A percentile compares a stretch with the other conserved stretches of the same genome.
Conservation (phyloP, 2,329 filamentous ascomycete species). For the Tolypocladium sp. region DNA sequence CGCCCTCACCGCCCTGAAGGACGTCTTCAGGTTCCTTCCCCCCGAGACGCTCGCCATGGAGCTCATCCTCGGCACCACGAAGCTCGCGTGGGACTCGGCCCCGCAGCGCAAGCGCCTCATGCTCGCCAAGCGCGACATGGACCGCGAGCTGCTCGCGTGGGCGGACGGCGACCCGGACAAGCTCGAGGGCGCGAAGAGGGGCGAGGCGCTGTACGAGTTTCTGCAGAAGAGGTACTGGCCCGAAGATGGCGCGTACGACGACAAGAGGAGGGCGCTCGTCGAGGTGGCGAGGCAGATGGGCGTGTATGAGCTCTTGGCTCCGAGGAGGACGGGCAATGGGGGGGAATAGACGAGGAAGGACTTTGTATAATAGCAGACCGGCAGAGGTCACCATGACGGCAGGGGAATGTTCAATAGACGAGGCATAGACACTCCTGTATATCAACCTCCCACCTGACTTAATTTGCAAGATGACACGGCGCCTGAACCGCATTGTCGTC, state of each 20-base stretch:
- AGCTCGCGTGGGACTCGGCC: constrained; percentile 32
- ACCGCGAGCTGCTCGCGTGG: constrained; percentile 23
- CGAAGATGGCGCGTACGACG: constrained; percentile 10
- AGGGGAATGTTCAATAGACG: background rate
- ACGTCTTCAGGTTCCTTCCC: constrained; percentile 33
- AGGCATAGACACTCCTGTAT: background rate
- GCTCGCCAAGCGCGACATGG: constrained; percentile 31
- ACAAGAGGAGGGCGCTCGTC: constrained; percentile 16
- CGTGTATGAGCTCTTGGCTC: constrained; percentile 23
- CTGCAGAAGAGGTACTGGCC: constrained; percentile 30
- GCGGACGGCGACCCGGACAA: constrained; percentile 19
- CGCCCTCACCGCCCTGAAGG: constrained; percentile 32
- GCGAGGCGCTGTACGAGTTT: constrained; percentile 31
- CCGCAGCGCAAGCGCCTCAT: constrained; percentile 30
- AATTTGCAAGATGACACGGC: background rate
- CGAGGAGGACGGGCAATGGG: constrained; percentile 1
- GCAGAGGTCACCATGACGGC: background rate
- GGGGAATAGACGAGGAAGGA: background rate
- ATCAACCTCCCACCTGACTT: background rate
- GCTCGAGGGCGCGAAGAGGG: constrained; percentile 25
- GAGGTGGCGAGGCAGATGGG: constrained; percentile 34
- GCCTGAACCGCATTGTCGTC: background rate
- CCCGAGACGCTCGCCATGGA: constrained; percentile 38
- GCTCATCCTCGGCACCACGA: constrained; percentile 33
- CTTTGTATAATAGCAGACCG: background rate